These are phyloP conservation scores for Dactylellina leptospora DNA, from an alignment of 2,329 filamentous ascomycete species.

Conservation along the genomic window DNA sequence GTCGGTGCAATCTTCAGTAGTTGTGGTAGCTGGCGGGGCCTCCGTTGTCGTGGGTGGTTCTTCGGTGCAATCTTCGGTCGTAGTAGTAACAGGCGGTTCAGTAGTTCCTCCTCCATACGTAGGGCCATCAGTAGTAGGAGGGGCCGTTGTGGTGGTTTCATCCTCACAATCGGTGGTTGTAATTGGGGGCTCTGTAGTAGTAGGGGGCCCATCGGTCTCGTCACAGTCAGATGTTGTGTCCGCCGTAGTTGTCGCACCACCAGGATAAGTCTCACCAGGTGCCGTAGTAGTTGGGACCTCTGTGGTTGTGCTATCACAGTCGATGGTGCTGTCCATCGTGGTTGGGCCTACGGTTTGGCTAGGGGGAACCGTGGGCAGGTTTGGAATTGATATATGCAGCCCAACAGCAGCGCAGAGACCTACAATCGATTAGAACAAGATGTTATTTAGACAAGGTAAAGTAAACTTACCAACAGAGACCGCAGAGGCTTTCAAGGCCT, in stretches of 20 bases:
- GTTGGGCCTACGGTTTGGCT: slow-evolving; percentile 36
- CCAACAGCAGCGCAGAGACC: slow-evolving; percentile 41
- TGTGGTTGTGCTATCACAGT: slow-evolving; percentile 50
- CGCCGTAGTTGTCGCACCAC: slow-evolving; percentile 34
- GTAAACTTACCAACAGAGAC: slow-evolving; percentile 41
- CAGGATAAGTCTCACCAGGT: slow-evolving; percentile 52
- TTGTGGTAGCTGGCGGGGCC: slow-evolving; percentile 26
- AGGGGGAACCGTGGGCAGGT: slow-evolving; percentile 24
- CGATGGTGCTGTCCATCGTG: slow-evolving; percentile 42
- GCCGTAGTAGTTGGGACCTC: slow-evolving; percentile 25
- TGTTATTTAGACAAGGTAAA: not conserved
- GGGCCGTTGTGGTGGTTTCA: slow-evolving; percentile 21
- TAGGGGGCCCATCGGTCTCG: slow-evolving; percentile 46
- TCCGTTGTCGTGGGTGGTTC: slow-evolving; percentile 31
- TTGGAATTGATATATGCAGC: slow-evolving; percentile 31
- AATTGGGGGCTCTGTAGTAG: slow-evolving; percentile 26
- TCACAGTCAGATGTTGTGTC: slow-evolving; percentile 53
- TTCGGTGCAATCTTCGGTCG: slow-evolving; percentile 44
- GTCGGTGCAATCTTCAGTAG: slow-evolving; percentile 38
- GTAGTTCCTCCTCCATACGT: slow-evolving; percentile 10
- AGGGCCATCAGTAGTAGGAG: slow-evolving; percentile 25
- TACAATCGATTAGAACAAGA: slow-evolving; percentile 1
- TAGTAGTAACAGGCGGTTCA: slow-evolving; percentile 11
- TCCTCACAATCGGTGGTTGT: slow-evolving; percentile 40
- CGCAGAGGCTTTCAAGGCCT: slow-evolving; percentile 40